Base-by-base conservation (phyloP, 441 rosid species). In the Jatropha podagrica region DNA sequence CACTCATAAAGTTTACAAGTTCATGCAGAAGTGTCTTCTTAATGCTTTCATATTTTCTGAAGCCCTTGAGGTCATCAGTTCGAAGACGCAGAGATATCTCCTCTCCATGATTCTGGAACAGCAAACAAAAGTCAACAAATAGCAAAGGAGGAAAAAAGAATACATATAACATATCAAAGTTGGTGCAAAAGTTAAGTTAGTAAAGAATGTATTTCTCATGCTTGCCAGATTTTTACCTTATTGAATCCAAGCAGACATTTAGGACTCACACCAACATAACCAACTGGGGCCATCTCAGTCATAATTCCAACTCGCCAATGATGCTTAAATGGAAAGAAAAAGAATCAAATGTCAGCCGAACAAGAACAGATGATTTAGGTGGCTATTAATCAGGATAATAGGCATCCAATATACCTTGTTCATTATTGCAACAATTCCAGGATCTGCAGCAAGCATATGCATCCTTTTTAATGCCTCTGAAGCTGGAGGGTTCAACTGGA, bases 231-330 rank as follows among this genome's bases (percentile, higher is more conserved):
- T 26, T 26, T 76, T 88, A 94, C 99, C 97, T 90, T 91, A 79
- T 96, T 96, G 60, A 94, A 85, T 37, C 99, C 99, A 2, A 96
- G 92, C 78, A 94, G 66, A 81, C 98, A 96, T 81, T 81, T 84
- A 11, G 98, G 98, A 82, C 92, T 91, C 67, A 92, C 84, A 72
- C 99, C 99, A 59, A 96, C 99, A 85, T 92, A 92, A 80, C 99
- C 98, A 83, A 91, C 91, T 23, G 98, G 99, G 58, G 99, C 99
- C 83, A 94, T 83, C 89, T 96, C 99, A 4, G 98, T 90, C 99
- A 96, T 90, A 74, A 91, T 85, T 79, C 92, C 96, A 26, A 94
- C 88, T 15, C 86, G 86, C 98, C 99, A 96, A 12, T 78, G 90
- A 86, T 91, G 97, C 99, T 96, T 44, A 75, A n/a, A 78, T 38